Percentiles rank a stretch among this genome's conserved stretches.
Conservation (phyloP, 2,329 filamentous ascomycete genomes). For the Pseudogymnoascus sp. region DNA sequence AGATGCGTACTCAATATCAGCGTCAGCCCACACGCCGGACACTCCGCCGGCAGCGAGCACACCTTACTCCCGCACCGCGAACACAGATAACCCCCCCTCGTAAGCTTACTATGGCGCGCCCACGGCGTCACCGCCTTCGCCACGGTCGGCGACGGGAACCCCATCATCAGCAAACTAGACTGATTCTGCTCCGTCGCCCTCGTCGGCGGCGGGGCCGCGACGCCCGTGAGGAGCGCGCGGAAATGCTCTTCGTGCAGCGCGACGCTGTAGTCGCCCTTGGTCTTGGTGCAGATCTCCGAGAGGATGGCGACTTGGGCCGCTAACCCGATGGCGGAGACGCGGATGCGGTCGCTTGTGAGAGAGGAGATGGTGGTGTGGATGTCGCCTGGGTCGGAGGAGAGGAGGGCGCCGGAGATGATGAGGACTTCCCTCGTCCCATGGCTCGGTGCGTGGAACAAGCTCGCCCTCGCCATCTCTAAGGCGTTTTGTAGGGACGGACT, state of each 20-base stretch:
- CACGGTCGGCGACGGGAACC: conserved; percentile 82
- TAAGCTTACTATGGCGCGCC: conserved; percentile 81
- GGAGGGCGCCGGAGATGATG: conserved; percentile 82
- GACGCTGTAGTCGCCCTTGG: conserved; percentile 86
- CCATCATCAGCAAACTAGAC: conserved; percentile 85
- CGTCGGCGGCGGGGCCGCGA: conserved; percentile 83
- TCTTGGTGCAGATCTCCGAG: conserved; percentile 77
- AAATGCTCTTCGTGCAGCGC: conserved; percentile 85
- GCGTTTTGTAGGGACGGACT: conserved; percentile 86
- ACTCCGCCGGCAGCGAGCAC: conserved; percentile 83
- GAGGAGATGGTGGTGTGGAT: conserved; percentile 82
- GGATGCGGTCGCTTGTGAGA: conserved; percentile 75
- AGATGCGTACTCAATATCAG: conserved; percentile 91
- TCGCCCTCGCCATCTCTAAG: conserved; percentile 87
- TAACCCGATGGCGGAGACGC: conserved; percentile 82
- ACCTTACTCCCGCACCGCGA: conserved; percentile 85
- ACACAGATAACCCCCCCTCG: conserved; percentile 81
- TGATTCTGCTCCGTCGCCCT: conserved; percentile 54
- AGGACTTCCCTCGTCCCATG: conserved; percentile 93
- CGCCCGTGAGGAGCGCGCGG: conserved; percentile 77
- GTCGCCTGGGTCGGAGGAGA: conserved; percentile 88
- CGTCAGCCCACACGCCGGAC: conserved; percentile 83
- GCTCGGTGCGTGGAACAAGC: conserved; percentile 84
- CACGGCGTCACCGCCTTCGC: conserved; percentile 65
- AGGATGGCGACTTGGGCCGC: conserved; percentile 91